Evolutionary conservation across 75 land plant species (phyloP), one percentile per base, ranked within the genome.

Genomic region (Chamaecyparis obtusa): DNA sequence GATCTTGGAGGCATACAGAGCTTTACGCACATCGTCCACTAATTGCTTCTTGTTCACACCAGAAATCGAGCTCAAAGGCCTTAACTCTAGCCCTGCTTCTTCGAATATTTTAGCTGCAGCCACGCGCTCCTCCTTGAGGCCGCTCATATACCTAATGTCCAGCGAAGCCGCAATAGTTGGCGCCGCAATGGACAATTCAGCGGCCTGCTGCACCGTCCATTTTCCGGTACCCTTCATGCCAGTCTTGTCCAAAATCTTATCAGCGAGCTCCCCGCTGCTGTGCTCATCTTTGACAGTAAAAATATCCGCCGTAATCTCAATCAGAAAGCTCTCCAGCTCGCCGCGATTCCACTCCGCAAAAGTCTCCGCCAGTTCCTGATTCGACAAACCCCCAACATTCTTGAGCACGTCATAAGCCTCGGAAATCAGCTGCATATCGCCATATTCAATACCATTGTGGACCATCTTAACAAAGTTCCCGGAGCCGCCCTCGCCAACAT

Each of bases 151-250:
- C 87, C 92, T 48, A 27, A n/a, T 30, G 32, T 92, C 93, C 41
- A 92, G 86, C 3, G 89, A 87, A 21, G 92, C 88, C 11, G 93
- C 93, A 16, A 92, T 92, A 0, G 93, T 92, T 49, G 93, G 93
- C 1, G 92, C 89, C 5, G 93, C 93, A 19, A 90, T 79, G 6
- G 93, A 90, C 37, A 92, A 91, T 85, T 92, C 93, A 3, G 93
- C 93, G 2, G 93, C 93, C 84, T 92, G 93, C 84, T 92, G 93
- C 36, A 92, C 93, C 30, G 92, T 92, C 93, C 93, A 92, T 82
- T 92, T 92, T 9, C 93, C 93, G 21, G 91, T 90, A 30, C 91
- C 91, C 75, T 90, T 90, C 91, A 90, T 90, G 54, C 91, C 91
- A 27, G 91, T 92, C 90, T 90, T 92, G 74, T 92, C 93, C 30